phyloP scores from a whole-genome alignment of 768 basidiomycete genomes.

The Termitomyces sp. region DNA sequence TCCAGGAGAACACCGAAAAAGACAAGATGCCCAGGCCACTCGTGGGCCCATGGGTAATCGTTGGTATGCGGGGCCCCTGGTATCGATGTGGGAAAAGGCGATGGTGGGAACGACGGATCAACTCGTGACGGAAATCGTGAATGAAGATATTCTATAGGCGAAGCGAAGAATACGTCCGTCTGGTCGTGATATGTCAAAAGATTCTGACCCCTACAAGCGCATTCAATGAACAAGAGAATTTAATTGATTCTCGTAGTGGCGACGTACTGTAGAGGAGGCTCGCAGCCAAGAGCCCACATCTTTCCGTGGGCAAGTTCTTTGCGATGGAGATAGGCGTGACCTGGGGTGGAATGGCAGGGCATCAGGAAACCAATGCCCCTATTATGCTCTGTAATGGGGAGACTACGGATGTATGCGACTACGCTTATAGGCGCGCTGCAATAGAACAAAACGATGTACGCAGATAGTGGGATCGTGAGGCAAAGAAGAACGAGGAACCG shows the following conservation, averaged over 20 bases:
- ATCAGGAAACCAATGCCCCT: conserved; percentile 74
- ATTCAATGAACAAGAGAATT: conserved; percentile 7
- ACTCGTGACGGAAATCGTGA: conserved; percentile 65
- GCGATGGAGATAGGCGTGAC: conserved; percentile 83
- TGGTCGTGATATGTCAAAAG: conserved; percentile 69
- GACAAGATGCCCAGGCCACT: conserved; percentile 81
- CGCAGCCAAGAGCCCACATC: conserved; percentile 88
- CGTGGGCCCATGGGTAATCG: conserved; percentile 56
- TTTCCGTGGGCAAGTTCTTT: conserved; percentile 53
- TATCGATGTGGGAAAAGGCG: conserved; percentile 48
- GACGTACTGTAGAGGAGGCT: conserved; percentile 83
- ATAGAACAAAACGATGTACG: conserved; percentile 75
- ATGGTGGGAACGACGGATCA: conserved; percentile 60
- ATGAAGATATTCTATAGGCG: conserved; percentile 63
- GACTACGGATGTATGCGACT: conserved; percentile 58
- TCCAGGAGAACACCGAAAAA: conserved; percentile 79
- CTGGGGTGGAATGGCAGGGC: conserved; percentile 97
- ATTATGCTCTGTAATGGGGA: conserved; percentile 45
- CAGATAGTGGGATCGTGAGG: conserved; percentile 54
- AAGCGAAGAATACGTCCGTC: conserved; percentile 74
- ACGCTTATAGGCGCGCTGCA: conserved; percentile 77
- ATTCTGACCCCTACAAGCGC: conserved; percentile 41
- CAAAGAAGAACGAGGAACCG: conserved; percentile 41
- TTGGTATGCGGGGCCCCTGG: conserved; percentile 36
- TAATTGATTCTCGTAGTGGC: background rate